Conservation (phyloP, 306 rosid genomes). For the Clitoria ternatea region DNA sequence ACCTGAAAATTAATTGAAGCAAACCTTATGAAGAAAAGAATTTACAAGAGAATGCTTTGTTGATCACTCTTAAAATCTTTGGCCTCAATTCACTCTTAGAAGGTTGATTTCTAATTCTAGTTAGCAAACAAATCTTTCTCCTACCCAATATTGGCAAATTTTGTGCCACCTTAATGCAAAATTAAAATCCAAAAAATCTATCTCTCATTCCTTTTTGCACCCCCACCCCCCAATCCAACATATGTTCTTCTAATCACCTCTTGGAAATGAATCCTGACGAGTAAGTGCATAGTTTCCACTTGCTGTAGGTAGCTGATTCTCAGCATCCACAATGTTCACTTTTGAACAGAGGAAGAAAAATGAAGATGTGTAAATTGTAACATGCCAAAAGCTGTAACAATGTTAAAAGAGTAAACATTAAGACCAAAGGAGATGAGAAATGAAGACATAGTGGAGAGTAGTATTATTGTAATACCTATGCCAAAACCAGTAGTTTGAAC, state of each 20-base stretch:
- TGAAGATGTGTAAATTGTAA: constrained; percentile 77
- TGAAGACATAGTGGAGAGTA: constrained; percentile 11
- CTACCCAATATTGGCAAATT: not conserved
- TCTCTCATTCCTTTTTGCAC: constrained; percentile 23
- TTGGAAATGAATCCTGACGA: constrained; percentile 39
- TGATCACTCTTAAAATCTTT: not conserved
- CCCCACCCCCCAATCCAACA: not conserved
- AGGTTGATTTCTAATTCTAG: constrained; percentile 16
- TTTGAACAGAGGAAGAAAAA: constrained; percentile 60
- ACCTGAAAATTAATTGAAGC: constrained; percentile 13
- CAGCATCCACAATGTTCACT: constrained; percentile 26
- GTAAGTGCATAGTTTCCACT: constrained; percentile 33
- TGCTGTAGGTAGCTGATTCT: constrained; percentile 25
- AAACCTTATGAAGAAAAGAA: constrained; percentile 10
- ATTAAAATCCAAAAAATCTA: not conserved
- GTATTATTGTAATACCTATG: constrained; percentile 58
- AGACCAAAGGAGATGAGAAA: not conserved
- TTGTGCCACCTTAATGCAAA: not conserved
- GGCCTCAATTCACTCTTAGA: not conserved
- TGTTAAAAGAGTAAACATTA: constrained; percentile 14
- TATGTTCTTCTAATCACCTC: constrained; percentile 20
- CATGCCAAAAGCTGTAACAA: constrained; percentile 86
- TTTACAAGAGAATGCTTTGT: constrained; percentile 23
- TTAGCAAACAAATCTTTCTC: constrained; percentile 23
- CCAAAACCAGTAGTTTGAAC: constrained; percentile 93